Evolutionary conservation across 2,329 filamentous ascomycete genomes (phyloP).

Genomic region (Paraphoma sp.): DNA sequence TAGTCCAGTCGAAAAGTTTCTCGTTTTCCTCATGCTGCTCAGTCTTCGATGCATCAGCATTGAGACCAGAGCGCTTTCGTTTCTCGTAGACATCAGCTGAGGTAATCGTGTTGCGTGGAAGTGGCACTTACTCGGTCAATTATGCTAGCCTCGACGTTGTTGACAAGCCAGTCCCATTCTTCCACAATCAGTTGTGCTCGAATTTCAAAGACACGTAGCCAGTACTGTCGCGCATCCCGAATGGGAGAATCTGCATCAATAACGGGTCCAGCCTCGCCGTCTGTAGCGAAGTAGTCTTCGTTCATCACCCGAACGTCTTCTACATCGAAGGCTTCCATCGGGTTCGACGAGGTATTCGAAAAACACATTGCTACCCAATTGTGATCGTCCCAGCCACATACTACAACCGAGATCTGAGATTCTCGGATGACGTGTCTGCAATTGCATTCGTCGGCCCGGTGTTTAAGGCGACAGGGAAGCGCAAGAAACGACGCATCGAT

Average conservation of each 20-base stretch:
- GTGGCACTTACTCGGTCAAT: conserved; percentile 7
- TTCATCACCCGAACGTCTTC: not conserved
- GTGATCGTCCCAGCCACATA: conserved; percentile 7
- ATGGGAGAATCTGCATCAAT: not conserved
- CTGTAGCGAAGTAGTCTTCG: conserved; percentile 3
- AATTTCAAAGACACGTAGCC: conserved; percentile 4
- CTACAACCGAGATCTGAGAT: conserved; percentile 6
- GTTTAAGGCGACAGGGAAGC: too few relatives aligned
- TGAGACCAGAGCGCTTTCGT: too few relatives aligned
- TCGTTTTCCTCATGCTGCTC: too few relatives aligned
- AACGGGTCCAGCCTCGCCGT: not conserved
- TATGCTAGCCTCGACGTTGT: conserved; percentile 7
- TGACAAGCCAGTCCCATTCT: conserved; percentile 10
- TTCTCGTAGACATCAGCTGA: too few relatives aligned
- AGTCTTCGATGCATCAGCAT: not conserved
- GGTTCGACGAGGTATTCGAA: not conserved
- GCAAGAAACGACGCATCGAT: too few relatives aligned
- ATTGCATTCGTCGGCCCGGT: too few relatives aligned
- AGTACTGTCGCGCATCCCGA: conserved; percentile 18
- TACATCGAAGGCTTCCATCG: not conserved
- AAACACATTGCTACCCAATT: conserved; percentile 11
- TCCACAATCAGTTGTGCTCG: conserved; percentile 1
- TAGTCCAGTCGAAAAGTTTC: conserved; percentile 6
- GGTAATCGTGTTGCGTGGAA: too few relatives aligned
- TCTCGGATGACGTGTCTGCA: too few relatives aligned